Evolutionary conservation across 139 green algal genomes (phyloP).

Genomic region (Chlamydomonas applanata): DNA sequence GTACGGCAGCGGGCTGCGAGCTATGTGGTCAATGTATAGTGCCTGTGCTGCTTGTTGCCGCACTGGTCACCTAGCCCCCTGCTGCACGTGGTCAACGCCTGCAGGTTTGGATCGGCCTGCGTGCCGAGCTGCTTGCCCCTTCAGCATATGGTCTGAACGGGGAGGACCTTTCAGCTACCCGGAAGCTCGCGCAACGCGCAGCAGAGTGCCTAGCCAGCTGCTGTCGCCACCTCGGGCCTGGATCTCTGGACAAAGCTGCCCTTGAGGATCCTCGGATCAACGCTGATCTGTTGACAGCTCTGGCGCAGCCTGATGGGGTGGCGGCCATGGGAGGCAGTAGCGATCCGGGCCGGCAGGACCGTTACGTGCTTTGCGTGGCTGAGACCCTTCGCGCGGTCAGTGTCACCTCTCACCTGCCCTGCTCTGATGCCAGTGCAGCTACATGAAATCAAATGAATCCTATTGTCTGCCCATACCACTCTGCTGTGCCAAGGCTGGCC

Average conservation of each 20-base stretch:
- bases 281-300: not conserved
- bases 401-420: not conserved
- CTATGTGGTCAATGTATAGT: too few species aligned
- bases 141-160: not conserved
- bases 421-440: not conserved
- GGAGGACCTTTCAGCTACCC: not conserved
- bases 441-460: too few species aligned
- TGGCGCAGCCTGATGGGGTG: not conserved
- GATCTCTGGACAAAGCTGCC: not conserved
- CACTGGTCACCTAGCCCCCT: too few species aligned
- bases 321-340: not conserved
- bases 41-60: too few species aligned
- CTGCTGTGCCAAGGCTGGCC: too few species aligned
- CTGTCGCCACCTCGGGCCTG: not conserved
- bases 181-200: not conserved
- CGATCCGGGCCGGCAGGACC: not conserved
- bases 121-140: conserved; percentile 4
- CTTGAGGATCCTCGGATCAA: not conserved
- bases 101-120: conserved; percentile 17
- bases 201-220: not conserved
- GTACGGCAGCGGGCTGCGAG: too few species aligned
- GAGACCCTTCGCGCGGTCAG: not conserved
- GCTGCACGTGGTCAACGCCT: too few species aligned
- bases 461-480: too few species aligned
- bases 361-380: not conserved